A percentile compares a stretch with the other conserved stretches of the same genome.
phyloP scores from a whole-genome alignment of 768 basidiomycete species.

The Agaricus subrufescens region DNA sequence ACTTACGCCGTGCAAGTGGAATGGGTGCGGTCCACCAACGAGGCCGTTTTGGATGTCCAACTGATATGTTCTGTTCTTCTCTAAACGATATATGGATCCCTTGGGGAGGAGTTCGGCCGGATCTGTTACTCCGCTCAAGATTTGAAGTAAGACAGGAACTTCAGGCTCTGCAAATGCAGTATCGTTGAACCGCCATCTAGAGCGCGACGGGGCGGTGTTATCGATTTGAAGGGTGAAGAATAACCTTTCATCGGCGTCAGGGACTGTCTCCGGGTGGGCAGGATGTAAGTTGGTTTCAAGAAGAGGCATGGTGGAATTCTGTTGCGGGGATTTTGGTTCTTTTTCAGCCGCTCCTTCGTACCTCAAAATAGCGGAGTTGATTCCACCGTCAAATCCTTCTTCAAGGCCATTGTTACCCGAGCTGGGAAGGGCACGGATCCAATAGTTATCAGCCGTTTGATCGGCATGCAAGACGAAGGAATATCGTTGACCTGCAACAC shows the following conservation, averaged over 20 bases:
- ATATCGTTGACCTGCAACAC: conserved; percentile 35
- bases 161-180: conserved; percentile 30
- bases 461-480: conserved; percentile 30
- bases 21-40: conserved; percentile 34
- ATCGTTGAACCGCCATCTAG: conserved; percentile 23
- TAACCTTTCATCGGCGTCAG: conserved; percentile 35
- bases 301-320: neutral
- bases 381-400: conserved; percentile 12
- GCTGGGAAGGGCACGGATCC: conserved; percentile 25
- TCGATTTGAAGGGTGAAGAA: conserved; percentile 21
- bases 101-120: conserved; percentile 45
- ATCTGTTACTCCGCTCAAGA: conserved; percentile 46
- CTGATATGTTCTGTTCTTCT: conserved; percentile 35
- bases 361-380: conserved; percentile 20
- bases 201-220: neutral
- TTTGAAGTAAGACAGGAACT: conserved; percentile 52
- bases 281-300: neutral
- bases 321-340: conserved; percentile 23
- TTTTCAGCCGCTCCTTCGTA: conserved; percentile 28
- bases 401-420: conserved; percentile 12
- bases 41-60: conserved; percentile 26
- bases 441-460: conserved; percentile 34
- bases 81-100: conserved; percentile 44
- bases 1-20: conserved; percentile 34
- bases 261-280: conserved; percentile 8